Evolutionary conservation across 2,329 filamentous ascomycete genomes (phyloP).

Genomic region (Cercospora berteroae): DNA sequence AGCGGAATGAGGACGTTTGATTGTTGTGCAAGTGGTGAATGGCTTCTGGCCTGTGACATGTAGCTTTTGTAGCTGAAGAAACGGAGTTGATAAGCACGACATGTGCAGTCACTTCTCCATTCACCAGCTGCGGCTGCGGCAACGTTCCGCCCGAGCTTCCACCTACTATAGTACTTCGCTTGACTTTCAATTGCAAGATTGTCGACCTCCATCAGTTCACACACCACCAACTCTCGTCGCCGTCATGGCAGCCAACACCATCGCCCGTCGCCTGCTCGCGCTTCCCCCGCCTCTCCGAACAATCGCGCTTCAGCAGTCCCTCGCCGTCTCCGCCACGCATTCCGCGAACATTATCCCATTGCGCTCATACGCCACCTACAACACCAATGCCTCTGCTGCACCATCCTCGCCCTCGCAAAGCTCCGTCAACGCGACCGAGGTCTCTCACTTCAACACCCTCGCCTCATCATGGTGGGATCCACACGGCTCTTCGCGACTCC

Average conservation of each 20-base stretch:
- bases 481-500: constrained; percentile 82
- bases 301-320: constrained; percentile 11
- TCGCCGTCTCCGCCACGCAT: not conserved
- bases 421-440: constrained; percentile 82
- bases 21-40: not conserved
- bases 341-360: not conserved
- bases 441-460: constrained; percentile 91
- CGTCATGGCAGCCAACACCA: constrained; percentile 11
- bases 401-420: constrained; percentile 35
- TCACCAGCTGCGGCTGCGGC: not conserved
- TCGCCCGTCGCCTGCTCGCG: constrained; percentile 8
- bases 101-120: not conserved
- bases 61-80: not conserved
- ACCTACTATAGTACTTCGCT: not conserved
- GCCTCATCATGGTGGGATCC: constrained; percentile 97
- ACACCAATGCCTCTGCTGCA: constrained; percentile 20
- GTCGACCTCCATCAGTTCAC: not conserved
- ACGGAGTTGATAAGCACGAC: not conserved
- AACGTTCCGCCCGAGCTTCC: not conserved
- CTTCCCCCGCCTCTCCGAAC: constrained; percentile 14
- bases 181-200: not conserved
- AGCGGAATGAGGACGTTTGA: not conserved
- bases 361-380: constrained; percentile 25
- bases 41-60: not conserved
- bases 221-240: not conserved